Evolutionary conservation across 352 stramenopile genomes (phyloP), one percentile per base, ranked within the genome.

Genomic region (Phytophthora pistaciae): DNA sequence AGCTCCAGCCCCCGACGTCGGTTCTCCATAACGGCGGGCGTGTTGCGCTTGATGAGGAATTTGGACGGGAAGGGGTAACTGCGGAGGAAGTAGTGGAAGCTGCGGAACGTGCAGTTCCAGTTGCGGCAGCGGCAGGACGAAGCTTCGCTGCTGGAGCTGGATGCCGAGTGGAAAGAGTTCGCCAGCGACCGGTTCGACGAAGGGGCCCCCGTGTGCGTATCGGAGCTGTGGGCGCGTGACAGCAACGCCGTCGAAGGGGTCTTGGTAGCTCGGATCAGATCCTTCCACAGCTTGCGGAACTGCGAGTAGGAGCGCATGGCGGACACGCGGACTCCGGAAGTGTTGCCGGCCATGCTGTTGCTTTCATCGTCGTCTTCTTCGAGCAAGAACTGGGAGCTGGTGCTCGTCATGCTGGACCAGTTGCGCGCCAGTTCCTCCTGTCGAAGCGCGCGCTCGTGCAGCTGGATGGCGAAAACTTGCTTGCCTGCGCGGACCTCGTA

Each of bases 221-320:
- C 49, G 54, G n/a, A 11, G 25, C 55, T 71, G 40, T 62, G 59
- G 40, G 63, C 62, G 16, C 64, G 62, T 50, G 58, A 58, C 14
- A 79, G 60, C 3, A 72, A 71, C 14, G 68, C 42, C 18, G 52
- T 72, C 5, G 72, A 69, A 5, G 68, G 75, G 8, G 70, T 77
- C 59, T 81, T 83, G 5, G 83, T 91, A 20, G 77, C 77, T 25
- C 70, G 73, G 48, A 77, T 64, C 42, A 91, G 55, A 25, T 85
- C 78, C 55, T 75, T 86, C 81, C 81, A 90, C 49, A 91, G 77
- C 49, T 71, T 73, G 21, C 83, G 83, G 42, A 91, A 91, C 61
- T 91, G 75, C 0, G 81, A 90, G 71, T 90, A 90, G 6, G 83
- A 91, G 18, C 80, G 83, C 55, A 71, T 62, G 14, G 73, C 73